These are phyloP conservation scores for Lipomyces starkeyi DNA, from an alignment of 805 yeast genomes.

Conservation along the genomic window DNA sequence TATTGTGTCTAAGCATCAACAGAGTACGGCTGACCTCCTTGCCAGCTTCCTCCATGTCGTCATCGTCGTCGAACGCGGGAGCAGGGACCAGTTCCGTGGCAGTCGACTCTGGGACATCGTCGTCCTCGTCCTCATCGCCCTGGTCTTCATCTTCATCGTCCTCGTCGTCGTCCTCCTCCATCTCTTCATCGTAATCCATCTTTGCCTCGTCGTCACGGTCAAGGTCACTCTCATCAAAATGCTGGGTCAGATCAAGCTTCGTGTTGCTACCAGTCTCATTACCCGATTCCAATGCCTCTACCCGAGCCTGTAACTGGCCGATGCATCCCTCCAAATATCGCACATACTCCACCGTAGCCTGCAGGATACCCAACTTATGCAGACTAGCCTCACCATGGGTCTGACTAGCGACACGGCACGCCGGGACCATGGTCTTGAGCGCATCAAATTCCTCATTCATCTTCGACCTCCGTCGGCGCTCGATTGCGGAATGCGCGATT, in stretches of 20 bases:
- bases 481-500: slow-evolving; percentile 76
- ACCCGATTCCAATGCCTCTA: slow-evolving; percentile 21
- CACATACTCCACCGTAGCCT: slow-evolving; percentile 83
- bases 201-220: not conserved
- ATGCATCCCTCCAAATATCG: slow-evolving; percentile 60
- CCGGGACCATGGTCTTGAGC: slow-evolving; percentile 75
- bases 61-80: slow-evolving; percentile 14
- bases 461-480: slow-evolving; percentile 75
- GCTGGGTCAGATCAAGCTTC: not conserved
- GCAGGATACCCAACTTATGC: slow-evolving; percentile 80
- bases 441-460: slow-evolving; percentile 86
- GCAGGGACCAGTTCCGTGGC: not conserved
- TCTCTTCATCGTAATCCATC: slow-evolving; percentile 2
- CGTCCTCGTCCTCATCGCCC: slow-evolving; percentile 48
- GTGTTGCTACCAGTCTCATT: slow-evolving; percentile 3
- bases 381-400: slow-evolving; percentile 60
- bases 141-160: slow-evolving; percentile 50
- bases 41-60: slow-evolving; percentile 37
- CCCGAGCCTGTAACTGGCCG: slow-evolving; percentile 27
- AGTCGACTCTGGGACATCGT: slow-evolving; percentile 35
- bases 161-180: slow-evolving; percentile 12
- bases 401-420: slow-evolving; percentile 61
- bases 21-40: slow-evolving; percentile 34
- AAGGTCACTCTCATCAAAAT: not conserved
- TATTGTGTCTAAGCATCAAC: slow-evolving; percentile 33